Conservation (phyloP, 108 stramenopile genomes). For the Stephanodiscus minutulus region DNA sequence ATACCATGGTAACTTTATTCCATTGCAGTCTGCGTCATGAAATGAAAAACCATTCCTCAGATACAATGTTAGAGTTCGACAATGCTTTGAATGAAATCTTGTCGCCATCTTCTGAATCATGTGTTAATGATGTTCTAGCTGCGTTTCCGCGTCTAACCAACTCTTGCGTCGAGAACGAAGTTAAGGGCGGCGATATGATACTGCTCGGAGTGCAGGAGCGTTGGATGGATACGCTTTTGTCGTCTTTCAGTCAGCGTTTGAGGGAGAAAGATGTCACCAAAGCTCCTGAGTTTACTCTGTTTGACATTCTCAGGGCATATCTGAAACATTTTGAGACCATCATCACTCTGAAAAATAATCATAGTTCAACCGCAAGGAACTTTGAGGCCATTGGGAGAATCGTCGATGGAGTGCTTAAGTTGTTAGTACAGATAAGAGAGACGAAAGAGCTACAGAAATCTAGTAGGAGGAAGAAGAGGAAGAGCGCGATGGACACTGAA, state of each 20-base stretch:
- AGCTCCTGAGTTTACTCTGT: conserved; percentile 9
- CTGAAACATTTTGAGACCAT: conserved; percentile 38
- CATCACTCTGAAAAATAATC: conserved; percentile 16
- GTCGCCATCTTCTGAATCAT: background rate
- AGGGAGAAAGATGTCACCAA: conserved; percentile 8
- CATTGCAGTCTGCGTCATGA: conserved; percentile 40
- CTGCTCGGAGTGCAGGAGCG: conserved; percentile 45
- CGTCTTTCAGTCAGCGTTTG: conserved; percentile 18
- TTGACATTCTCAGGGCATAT: conserved; percentile 42
- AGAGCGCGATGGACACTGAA: conserved; percentile 1
- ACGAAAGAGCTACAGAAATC: conserved; percentile 15
- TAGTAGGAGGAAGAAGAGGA: conserved; percentile 37
- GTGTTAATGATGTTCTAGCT: conserved; percentile 24
- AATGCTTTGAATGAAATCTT: conserved; percentile 43
- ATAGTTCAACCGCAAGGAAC: background rate
- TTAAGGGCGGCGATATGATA: conserved; percentile 23
- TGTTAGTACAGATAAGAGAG: conserved; percentile 29
- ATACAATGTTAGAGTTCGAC: conserved; percentile 44
- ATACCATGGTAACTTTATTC: conserved; percentile 37
- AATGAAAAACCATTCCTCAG: conserved; percentile 29
- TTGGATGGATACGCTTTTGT: conserved; percentile 42
- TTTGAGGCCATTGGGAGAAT: conserved; percentile 37
- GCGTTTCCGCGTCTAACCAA: conserved; percentile 43
- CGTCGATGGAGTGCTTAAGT: conserved; percentile 16
- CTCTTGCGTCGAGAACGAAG: conserved; percentile 36